Percentiles rank a stretch among this genome's conserved stretches.
phyloP scores from a whole-genome alignment of 108 stramenopile genomes.

The Nitzschia sp. region DNA sequence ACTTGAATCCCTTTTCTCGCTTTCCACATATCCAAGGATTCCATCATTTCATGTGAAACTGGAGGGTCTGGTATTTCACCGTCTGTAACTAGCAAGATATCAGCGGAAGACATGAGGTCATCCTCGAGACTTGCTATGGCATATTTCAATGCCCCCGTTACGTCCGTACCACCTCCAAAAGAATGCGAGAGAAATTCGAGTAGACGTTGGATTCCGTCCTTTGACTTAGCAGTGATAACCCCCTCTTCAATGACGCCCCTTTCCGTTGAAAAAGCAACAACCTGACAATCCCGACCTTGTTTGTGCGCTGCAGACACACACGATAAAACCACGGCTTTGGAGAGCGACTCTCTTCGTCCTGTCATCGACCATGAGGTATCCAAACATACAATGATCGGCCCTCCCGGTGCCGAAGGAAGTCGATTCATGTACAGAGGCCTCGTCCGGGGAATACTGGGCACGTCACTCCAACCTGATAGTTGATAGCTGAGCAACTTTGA shows the following conservation, averaged over 20 bases:
- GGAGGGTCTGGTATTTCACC: conserved; percentile 84
- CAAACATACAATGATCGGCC: conserved; percentile 72
- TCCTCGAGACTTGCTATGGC: conserved; percentile 34
- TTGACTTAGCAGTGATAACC: conserved; percentile 39
- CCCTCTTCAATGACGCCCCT: conserved; percentile 56
- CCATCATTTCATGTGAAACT: conserved; percentile 46
- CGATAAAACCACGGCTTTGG: conserved; percentile 76
- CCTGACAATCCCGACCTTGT: conserved; percentile 62
- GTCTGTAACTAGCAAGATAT: conserved; percentile 75
- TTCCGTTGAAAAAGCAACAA: conserved; percentile 67
- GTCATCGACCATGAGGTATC: conserved; percentile 86
- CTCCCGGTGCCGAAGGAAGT: conserved; percentile 62
- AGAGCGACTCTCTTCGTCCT: conserved; percentile 58
- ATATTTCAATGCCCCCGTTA: conserved; percentile 65
- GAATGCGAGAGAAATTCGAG: conserved; percentile 66
- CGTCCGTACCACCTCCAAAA: conserved; percentile 83
- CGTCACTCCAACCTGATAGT: conserved; percentile 57
- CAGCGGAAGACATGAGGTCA: conserved; percentile 56
- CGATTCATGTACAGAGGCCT: conserved; percentile 27
- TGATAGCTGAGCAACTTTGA: conserved; percentile 70
- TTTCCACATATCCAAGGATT: conserved; percentile 50
- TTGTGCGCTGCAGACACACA: conserved; percentile 59
- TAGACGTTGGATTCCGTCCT: conserved; percentile 43
- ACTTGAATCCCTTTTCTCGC: conserved; percentile 53
- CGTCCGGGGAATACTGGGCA: conserved; percentile 51